phyloP scores from a whole-genome alignment of 805 yeast genomes.

The Hanseniaspora jakobsenii region DNA sequence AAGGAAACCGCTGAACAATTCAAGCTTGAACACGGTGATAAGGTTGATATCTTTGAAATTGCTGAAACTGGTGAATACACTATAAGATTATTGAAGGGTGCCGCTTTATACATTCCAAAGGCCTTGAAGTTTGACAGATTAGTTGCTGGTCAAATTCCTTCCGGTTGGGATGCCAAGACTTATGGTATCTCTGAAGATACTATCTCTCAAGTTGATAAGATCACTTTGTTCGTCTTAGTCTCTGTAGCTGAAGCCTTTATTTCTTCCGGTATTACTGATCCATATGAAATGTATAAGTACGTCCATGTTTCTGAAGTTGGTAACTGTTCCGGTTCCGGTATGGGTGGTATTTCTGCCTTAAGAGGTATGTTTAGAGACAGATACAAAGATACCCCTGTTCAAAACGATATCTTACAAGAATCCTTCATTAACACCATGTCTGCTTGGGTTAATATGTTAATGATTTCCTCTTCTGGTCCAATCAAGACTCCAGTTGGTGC shows the following conservation, averaged over 20 bases:
- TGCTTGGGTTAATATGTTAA: slow-evolving; percentile 98
- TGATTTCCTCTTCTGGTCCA: slow-evolving; percentile 95
- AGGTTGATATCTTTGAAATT: slow-evolving; percentile 81
- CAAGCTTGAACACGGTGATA: slow-evolving; percentile 85
- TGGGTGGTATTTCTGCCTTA: slow-evolving; percentile 97
- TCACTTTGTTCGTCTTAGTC: slow-evolving; percentile 84
- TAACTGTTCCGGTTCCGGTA: slow-evolving; percentile 99
- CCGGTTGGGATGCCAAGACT: slow-evolving; percentile 93
- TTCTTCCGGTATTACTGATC: slow-evolving; percentile 92
- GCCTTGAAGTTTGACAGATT: slow-evolving; percentile 53
- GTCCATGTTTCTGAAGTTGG: slow-evolving; percentile 98
- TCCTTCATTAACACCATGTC: slow-evolving; percentile 98
- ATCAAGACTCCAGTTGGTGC: slow-evolving; percentile 99
- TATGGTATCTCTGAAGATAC: slow-evolving; percentile 94
- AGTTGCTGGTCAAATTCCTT: slow-evolving; percentile 77
- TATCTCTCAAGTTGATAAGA: slow-evolving; percentile 88
- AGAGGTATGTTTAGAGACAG: slow-evolving; percentile 97
- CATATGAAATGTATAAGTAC: slow-evolving; percentile 95
- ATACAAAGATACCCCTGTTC: slow-evolving; percentile 84
- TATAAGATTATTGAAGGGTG: slow-evolving; percentile 85
- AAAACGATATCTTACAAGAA: slow-evolving; percentile 94
- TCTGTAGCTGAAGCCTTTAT: slow-evolving; percentile 91
- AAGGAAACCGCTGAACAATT: slow-evolving; percentile 92
- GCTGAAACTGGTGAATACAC: slow-evolving; percentile 86
- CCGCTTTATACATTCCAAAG: slow-evolving; percentile 80